Base-by-base conservation (phyloP, 2,329 filamentous ascomycete species). In the Raffaelea ambrosiae region DNA sequence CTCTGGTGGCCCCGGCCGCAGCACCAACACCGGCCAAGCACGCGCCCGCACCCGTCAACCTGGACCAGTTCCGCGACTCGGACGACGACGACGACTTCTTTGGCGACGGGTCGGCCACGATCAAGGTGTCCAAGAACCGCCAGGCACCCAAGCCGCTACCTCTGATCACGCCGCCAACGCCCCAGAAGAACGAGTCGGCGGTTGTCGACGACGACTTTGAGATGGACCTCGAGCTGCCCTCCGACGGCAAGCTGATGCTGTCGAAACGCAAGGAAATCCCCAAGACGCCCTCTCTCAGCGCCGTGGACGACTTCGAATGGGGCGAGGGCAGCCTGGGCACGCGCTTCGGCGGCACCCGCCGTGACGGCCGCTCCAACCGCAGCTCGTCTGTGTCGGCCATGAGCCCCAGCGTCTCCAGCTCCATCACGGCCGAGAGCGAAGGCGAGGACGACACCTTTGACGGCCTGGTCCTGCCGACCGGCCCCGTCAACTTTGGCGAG, bases 401-500 rank as follows among this genome's bases (percentile, higher is more conserved):
- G 63, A 97, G 91, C 61, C 91, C 93, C 14, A 97, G 90, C 63
- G 78, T 95, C 48, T 87, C 89, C 19, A 97, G 91, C 64, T 93
- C 87, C 54, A 82, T 95, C 57, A 95, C 89, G 2, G 78, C 81
- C 10, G 93, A 96, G 68, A 97, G 90, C 60, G 91, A 96, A 61
- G 90, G 90, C 60, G 91, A 96, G 61, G 90, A 95, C 56, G 91
- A 97, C 63, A 85, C 86, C 7, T 77, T 97, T 51, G 87, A 93
- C 51, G 91, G 91, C n/a, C 74, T 98, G 14, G 72, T 95, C 19
- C 73, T 97, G 18, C 93, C 93, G 0, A 76, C 78, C 47, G 90
- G 89, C 1, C 88, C 88, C 19, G 72, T 98, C 46, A 83, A 95
- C 64, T 86, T 97, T 58, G 78, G 79, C 38, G 83, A 88, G 54